Conservation (phyloP, 2,329 filamentous ascomycete genomes). For the Hymenotorrendiella dingleyae region DNA sequence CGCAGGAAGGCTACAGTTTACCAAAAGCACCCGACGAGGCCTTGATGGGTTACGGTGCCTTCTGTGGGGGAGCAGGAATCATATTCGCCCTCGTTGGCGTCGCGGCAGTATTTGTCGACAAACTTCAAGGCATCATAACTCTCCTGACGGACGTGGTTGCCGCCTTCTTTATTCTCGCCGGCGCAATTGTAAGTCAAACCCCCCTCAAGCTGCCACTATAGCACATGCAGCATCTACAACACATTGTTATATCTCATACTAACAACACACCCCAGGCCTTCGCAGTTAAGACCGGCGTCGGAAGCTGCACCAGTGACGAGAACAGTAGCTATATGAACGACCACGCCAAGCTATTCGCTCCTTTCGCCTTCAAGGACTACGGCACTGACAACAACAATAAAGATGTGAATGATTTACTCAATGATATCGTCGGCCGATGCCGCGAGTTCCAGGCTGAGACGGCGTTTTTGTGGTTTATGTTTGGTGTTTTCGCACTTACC, state of each 20-base stretch:
- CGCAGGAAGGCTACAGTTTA: not conserved
- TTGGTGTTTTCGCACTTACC: conserved; percentile 16
- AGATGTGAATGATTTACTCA: not conserved
- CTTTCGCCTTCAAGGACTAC: conserved; percentile 7
- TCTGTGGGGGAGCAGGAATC: conserved; percentile 23
- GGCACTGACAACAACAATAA: not conserved
- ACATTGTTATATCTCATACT: too few species aligned
- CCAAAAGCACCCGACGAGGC: conserved; percentile 12
- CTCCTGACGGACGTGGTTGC: conserved; percentile 21
- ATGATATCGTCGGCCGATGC: conserved; percentile 15
- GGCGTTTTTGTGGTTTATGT: conserved; percentile 23
- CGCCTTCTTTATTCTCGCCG: conserved; percentile 24
- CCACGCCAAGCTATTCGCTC: conserved; percentile 8
- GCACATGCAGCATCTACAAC: too few species aligned
- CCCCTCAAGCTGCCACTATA: too few species aligned
- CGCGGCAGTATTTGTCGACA: conserved; percentile 19
- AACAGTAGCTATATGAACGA: conserved; percentile 1
- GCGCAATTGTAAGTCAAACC: conserved; percentile 21
- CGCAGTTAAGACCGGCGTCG: conserved; percentile 18
- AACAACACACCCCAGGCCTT: too few species aligned
- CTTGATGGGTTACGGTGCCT: conserved; percentile 21
- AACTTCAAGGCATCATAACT: conserved; percentile 20
- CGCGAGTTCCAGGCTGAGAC: conserved; percentile 20
- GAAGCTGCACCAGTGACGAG: conserved; percentile 17
- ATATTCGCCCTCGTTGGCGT: conserved; percentile 19